Evolutionary conservation across 768 basidiomycete species (phyloP), one percentile per base, ranked within the genome.

Genomic region (Naganishia friedmannii): DNA sequence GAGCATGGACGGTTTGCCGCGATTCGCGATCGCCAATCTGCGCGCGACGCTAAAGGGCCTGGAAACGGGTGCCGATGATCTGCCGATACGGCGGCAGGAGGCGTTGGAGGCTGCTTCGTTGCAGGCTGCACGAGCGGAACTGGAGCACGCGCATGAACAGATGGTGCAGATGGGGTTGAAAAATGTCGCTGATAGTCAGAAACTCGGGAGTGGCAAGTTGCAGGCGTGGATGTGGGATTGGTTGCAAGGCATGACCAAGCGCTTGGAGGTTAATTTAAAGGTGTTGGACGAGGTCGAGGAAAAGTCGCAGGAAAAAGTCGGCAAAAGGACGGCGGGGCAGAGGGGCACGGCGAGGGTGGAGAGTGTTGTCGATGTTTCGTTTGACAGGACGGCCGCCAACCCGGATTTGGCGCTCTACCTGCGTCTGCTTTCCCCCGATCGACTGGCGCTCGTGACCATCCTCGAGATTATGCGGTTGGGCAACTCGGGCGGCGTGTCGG

Each of bases 371-470:
- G 60, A 63, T 37, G 39, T 63, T 6, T 45, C 60, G 39, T 63
- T 63, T 45, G 60, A 34, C 65, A 69, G 66, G 73, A 76, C 56
- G 15, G 39, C 60, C 69, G 72, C 75, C 65, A 81, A 79, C 0
- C 63, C 66, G 21, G 75, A 77, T 29, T 78, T 93, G 28, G 83
- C 85, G 3, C 90, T 91, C 9, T 94, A 92, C 83, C 83, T 96
- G 21, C 83, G 85, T 4, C 86, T 94, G 1, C 84, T 97, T 29
- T 85, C 87, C 21, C 84, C 90, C 0, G 87, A 91, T 65, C 90
- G 88, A 71, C 85, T 97, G 8, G 93, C 92, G 0, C 83, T 95
- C 21, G 87, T 98, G 75, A 90, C 91, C 12, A 92, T 97, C 74
- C 84, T 93, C 45, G 93, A 96, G 78, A 79, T 92, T 51, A 90